A percentile compares a stretch with the other conserved stretches of the same genome.
Conservation (phyloP, 805 yeast species). For the Zygotorulaspora sp. region DNA sequence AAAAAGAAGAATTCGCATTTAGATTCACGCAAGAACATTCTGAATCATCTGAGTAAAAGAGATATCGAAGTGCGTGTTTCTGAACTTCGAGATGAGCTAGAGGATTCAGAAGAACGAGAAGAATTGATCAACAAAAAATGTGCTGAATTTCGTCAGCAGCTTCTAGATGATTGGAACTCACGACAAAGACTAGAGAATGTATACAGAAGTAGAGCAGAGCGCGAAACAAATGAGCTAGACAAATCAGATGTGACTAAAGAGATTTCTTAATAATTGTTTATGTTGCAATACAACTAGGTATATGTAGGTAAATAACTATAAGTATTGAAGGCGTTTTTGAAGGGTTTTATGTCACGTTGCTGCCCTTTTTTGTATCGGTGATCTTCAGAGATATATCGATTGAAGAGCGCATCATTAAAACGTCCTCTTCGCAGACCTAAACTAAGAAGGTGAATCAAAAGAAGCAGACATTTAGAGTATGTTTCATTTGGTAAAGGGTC, state of each 20-base stretch:
- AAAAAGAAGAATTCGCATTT: slow-evolving; percentile 6
- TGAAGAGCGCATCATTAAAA: neutral
- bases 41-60: slow-evolving; percentile 22
- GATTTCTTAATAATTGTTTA: too few relatives aligned
- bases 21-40: slow-evolving; percentile 9
- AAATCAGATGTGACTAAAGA: too few relatives aligned
- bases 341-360: too few relatives aligned
- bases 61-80: slow-evolving; percentile 30
- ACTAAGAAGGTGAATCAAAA: slow-evolving; percentile 1
- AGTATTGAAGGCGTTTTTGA: too few relatives aligned
- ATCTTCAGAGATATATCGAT: slow-evolving; percentile 1
- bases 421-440: neutral
- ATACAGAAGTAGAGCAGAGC: slow-evolving; percentile 12
- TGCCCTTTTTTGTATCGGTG: too few relatives aligned
- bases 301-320: too few relatives aligned
- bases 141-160: slow-evolving; percentile 14
- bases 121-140: slow-evolving; percentile 23
- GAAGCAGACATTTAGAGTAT: slow-evolving; percentile 32
- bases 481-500: slow-evolving; percentile 65
- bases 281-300: too few relatives aligned
- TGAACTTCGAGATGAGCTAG: slow-evolving; percentile 27
- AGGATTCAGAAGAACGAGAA: slow-evolving; percentile 23
- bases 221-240: too few relatives aligned
- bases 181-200: slow-evolving; percentile 11
- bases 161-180: slow-evolving; percentile 11